phyloP scores from a whole-genome alignment of 768 basidiomycete species.

The Tylopilus sp. region DNA sequence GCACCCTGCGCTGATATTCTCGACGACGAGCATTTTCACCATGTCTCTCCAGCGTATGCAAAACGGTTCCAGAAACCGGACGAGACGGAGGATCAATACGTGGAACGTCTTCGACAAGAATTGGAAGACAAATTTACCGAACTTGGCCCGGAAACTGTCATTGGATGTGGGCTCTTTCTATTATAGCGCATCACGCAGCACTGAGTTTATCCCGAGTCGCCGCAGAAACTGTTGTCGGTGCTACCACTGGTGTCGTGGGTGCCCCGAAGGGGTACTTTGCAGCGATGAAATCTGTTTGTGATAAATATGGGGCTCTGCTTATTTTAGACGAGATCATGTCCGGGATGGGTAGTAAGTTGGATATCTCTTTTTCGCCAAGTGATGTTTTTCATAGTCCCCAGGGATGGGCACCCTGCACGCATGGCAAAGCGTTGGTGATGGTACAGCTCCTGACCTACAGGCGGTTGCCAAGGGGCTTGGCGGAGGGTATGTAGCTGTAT shows the following conservation, averaged over 20 bases:
- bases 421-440: conserved; percentile 83
- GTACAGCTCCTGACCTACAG: conserved; percentile 77
- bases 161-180: conserved; percentile 57
- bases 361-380: background rate
- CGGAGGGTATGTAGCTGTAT: conserved; percentile 58
- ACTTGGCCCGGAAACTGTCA: conserved; percentile 77
- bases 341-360: conserved; percentile 82
- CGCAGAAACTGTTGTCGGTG: conserved; percentile 86
- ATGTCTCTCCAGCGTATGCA: conserved; percentile 85
- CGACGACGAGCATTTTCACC: conserved; percentile 66
- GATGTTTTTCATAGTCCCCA: conserved; percentile 24
- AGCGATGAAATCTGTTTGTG: conserved; percentile 80
- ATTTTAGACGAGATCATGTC: conserved; percentile 93
- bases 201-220: conserved; percentile 46
- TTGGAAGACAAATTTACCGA: conserved; percentile 83
- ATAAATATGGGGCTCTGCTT: conserved; percentile 70
- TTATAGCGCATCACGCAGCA: background rate
- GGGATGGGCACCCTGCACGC: conserved; percentile 86
- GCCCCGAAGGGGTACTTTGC: conserved; percentile 84
- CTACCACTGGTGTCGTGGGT: too few species aligned
- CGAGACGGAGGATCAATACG: conserved; percentile 79
- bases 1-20: conserved; percentile 65
- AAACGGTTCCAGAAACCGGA: conserved; percentile 67
- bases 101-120: conserved; percentile 71
- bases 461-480: conserved; percentile 88